Evolutionary conservation across 176 grass and related monocot genomes (phyloP).

Genomic region (Canna indica): DNA sequence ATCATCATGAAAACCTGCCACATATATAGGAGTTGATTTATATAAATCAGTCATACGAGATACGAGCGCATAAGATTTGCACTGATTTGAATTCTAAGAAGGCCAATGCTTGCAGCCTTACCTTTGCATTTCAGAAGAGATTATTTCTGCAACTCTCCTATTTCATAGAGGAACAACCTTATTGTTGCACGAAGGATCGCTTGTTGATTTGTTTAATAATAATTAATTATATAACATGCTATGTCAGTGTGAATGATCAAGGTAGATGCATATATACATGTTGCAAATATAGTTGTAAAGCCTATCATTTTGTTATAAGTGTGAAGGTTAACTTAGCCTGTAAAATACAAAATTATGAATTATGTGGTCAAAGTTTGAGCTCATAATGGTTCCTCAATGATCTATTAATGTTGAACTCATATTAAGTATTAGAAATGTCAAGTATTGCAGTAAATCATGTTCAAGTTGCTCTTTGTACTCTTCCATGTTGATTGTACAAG

Average conservation of each 20-base stretch:
- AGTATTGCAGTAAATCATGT: not conserved
- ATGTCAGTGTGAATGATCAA: not conserved
- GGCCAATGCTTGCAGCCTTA: too few relatives aligned
- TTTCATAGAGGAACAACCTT: too few relatives aligned
- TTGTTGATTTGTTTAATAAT: not conserved
- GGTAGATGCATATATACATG: not conserved
- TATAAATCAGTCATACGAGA: too few relatives aligned
- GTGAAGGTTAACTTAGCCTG: not conserved
- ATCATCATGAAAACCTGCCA: too few relatives aligned
- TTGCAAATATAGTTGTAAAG: not conserved
- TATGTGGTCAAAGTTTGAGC: not conserved
- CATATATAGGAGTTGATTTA: too few relatives aligned
- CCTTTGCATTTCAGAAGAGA: too few relatives aligned
- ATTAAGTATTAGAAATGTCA: not conserved
- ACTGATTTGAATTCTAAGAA: too few relatives aligned
- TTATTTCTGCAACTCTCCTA: too few relatives aligned
- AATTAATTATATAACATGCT: not conserved
- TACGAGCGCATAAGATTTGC: too few relatives aligned
- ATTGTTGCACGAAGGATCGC: too few relatives aligned
- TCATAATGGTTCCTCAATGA: not conserved
- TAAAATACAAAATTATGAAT: not conserved
- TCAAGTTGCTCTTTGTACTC: not conserved
- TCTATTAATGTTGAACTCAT: not conserved
- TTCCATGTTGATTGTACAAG: too few relatives aligned
- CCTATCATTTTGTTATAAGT: not conserved